A percentile compares a stretch with the other conserved stretches of the same genome.
Evolutionary conservation across 306 rosid species (phyloP).

Genomic region (Dryas alaskensis): DNA sequence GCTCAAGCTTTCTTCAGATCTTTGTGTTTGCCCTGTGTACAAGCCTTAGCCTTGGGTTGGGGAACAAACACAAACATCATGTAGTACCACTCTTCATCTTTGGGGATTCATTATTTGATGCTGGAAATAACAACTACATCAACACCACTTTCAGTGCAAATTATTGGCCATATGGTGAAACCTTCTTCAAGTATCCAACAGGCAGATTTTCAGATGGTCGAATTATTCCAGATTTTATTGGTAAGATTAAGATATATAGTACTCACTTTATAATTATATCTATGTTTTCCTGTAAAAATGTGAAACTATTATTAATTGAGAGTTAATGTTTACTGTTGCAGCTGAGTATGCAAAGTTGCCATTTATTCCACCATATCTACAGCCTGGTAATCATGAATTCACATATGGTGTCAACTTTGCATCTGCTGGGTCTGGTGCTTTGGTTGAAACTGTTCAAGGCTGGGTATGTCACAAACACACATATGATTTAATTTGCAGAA

Average conservation of each 20-base stretch:
- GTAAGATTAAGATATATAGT: slow-evolving; percentile 6
- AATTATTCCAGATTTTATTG: slow-evolving; percentile 39
- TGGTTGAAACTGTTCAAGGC: slow-evolving; percentile 16
- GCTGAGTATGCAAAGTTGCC: slow-evolving; percentile 44
- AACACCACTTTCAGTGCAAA: slow-evolving; percentile 18
- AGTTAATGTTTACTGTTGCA: slow-evolving; percentile 10
- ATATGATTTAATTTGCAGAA: not conserved
- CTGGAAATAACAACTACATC: no score
- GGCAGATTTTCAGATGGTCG: slow-evolving; percentile 55
- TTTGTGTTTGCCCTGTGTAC: no score
- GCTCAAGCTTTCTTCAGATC: no score
- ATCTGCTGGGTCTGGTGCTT: slow-evolving; percentile 41
- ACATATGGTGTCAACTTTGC: slow-evolving; percentile 40
- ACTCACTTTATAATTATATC: no score
- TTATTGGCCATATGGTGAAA: slow-evolving; percentile 42
- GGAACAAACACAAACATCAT: no score
- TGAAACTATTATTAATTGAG: not conserved
- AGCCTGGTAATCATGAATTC: slow-evolving; percentile 22
- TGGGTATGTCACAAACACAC: slow-evolving; percentile 6
- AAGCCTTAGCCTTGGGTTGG: no score
- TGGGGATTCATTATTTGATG: no score
- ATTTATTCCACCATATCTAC: slow-evolving; percentile 35
- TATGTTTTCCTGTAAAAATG: no score
- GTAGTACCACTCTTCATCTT: no score
- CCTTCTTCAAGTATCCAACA: slow-evolving; percentile 39